Conservation (phyloP, 805 yeast genomes). For the Candida vaughaniae region DNA sequence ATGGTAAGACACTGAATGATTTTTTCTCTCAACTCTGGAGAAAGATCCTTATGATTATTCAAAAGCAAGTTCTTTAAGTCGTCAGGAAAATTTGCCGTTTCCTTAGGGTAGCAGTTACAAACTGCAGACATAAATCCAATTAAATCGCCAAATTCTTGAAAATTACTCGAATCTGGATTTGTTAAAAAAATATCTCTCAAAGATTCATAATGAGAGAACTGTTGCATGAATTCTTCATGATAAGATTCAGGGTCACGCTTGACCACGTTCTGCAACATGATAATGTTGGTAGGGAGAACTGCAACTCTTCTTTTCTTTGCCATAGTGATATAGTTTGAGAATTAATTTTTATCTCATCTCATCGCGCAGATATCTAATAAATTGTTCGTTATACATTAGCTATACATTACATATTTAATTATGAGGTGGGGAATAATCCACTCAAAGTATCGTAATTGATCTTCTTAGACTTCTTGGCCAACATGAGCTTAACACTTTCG, state of each 20-base stretch:
- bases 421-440: not conserved
- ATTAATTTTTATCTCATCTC: conserved; percentile 7
- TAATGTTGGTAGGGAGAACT: conserved; percentile 86
- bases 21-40: conserved; percentile 87
- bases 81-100: conserved; percentile 79
- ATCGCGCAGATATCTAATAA: conserved; percentile 4
- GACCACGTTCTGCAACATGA: conserved; percentile 86
- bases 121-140: conserved; percentile 93
- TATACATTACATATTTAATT: no score
- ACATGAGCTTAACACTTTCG: conserved; percentile 74
- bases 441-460: conserved; percentile 75
- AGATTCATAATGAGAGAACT: conserved; percentile 89
- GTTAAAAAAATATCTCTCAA: conserved; percentile 80
- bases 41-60: conserved; percentile 76
- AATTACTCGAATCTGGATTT: conserved; percentile 55
- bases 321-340: conserved; percentile 48
- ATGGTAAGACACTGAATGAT: conserved; percentile 85
- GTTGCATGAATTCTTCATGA: conserved; percentile 89
- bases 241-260: conserved; percentile 94
- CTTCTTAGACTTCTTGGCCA: conserved; percentile 81
- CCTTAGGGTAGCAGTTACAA: conserved; percentile 84
- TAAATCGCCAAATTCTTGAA: conserved; percentile 70
- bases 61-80: conserved; percentile 69
- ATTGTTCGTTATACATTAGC: not conserved
- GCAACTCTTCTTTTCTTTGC: conserved; percentile 90